Base-by-base conservation (phyloP, 2,329 filamentous ascomycete genomes). In the Apiospora pterosperma region DNA sequence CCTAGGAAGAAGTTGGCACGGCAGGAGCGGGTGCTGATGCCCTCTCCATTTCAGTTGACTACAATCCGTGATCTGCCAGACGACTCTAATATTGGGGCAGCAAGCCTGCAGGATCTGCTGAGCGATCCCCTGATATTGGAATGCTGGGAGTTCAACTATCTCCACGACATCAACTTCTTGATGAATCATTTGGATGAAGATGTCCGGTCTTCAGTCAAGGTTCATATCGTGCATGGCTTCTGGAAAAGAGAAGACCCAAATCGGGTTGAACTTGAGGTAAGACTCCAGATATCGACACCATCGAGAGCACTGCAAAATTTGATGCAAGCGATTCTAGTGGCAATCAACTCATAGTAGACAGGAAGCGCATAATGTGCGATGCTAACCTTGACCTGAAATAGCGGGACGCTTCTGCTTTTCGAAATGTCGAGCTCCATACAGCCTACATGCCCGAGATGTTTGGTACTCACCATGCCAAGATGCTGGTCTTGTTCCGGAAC, bases 401-500 rank as follows among this genome's bases (percentile, higher is more conserved):
- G 48, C 28, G 21, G 34, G 28, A 21, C 7, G 48, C 48, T 25
- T 25, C 59, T 41, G 19, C 12, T 38, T 61, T 38, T 72, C 73
- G 81, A 2, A 95, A 96, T 73, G 85, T 96, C 25, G 81, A 87
- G 25, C 82, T 93, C 1, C 88, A 93, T 66, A 81, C 85, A 19
- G 92, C 93, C 0, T 92, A 88, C 66, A 90, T 97, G 85, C 91
- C 92, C 0, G 91, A 95, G 73, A 87, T 89, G 68, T 96, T 93
- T 73, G 93, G 93, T 3, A 97, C 93, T 0, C 93, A 97, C 76
- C 93, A 90, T 70, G 83, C 91, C 14, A 96, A 97, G 77, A 96
- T 97, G 91, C 86, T 97, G 76, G 81, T 97, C n/a, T 77, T 97
- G 4, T 82, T 97, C 67, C 85, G 91, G 5, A 88, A 91, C 74